phyloP scores from a whole-genome alignment of 2,329 filamentous ascomycete genomes.

The Arthrinium puccinioides region DNA sequence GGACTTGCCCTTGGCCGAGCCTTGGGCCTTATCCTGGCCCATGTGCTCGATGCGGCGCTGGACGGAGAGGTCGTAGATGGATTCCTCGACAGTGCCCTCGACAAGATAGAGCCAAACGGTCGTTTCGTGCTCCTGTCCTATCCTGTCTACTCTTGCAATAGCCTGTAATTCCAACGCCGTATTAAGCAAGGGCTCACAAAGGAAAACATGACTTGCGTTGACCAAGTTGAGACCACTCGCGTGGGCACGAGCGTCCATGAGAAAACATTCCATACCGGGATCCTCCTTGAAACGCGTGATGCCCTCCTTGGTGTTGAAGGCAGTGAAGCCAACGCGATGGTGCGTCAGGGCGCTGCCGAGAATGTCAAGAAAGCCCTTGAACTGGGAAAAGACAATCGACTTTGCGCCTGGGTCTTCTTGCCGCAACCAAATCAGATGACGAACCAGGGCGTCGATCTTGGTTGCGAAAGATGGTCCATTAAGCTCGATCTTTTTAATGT shows the following conservation, averaged over 20 bases:
- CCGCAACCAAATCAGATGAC: conserved; percentile 81
- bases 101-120: conserved; percentile 95
- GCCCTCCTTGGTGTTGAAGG: conserved; percentile 61
- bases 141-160: conserved; percentile 89
- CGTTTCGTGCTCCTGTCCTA: conserved; percentile 80
- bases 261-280: conserved; percentile 68
- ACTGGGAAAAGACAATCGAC: conserved; percentile 88
- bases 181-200: conserved; percentile 90
- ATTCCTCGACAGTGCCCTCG: conserved; percentile 85
- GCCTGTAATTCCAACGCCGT: conserved; percentile 91
- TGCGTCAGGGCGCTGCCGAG: conserved; percentile 61
- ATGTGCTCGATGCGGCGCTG: conserved; percentile 73
- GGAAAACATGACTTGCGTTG: conserved; percentile 87
- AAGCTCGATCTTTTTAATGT: conserved; percentile 79
- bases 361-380: conserved; percentile 58
- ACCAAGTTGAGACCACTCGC: conserved; percentile 86
- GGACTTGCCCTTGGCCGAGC: conserved; percentile 22
- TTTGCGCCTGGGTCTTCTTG: conserved; percentile 81
- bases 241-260: conserved; percentile 84
- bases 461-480: conserved; percentile 70
- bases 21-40: conserved; percentile 32
- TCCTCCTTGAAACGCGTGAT: conserved; percentile 73
- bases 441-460: conserved; percentile 77
- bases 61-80: conserved; percentile 83
- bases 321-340: conserved; percentile 67